Percentiles rank a stretch among this genome's conserved stretches.
phyloP scores from a whole-genome alignment of 164 flowering plant species.

The Amborella trichopoda region DNA sequence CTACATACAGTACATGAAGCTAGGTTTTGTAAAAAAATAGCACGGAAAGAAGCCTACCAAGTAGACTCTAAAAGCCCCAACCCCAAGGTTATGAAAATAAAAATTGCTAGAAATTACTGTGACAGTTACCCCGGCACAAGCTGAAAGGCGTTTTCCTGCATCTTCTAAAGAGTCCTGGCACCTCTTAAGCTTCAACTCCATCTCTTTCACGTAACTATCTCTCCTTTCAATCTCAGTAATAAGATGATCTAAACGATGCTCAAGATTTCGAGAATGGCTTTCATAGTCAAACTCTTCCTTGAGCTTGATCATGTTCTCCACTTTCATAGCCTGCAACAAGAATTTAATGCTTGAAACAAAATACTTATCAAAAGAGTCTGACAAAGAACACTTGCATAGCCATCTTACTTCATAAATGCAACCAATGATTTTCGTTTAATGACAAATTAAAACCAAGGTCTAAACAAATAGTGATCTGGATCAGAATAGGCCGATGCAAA shows the following conservation, averaged over 20 bases:
- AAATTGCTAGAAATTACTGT: not conserved
- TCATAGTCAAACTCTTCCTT: slow-evolving; percentile 93
- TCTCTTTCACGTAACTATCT: slow-evolving; percentile 33
- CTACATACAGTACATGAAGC: too few relatives aligned
- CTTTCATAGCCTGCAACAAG: slow-evolving; percentile 72
- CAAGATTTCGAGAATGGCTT: slow-evolving; percentile 73
- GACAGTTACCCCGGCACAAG: slow-evolving; percentile 61
- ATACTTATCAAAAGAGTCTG: too few relatives aligned
- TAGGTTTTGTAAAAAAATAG: too few relatives aligned
- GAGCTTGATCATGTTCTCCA: slow-evolving; percentile 64
- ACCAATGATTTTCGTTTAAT: too few relatives aligned
- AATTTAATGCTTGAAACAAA: too few relatives aligned
- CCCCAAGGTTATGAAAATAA: slow-evolving; percentile 1
- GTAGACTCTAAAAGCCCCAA: too few relatives aligned
- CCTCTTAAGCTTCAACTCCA: slow-evolving; percentile 38
- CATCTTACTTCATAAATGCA: too few relatives aligned
- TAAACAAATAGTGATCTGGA: too few relatives aligned
- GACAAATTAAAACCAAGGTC: too few relatives aligned
- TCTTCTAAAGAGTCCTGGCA: slow-evolving; percentile 38
- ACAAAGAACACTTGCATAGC: too few relatives aligned
- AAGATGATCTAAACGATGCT: slow-evolving; percentile 59
- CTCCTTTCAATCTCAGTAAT: slow-evolving; percentile 67
- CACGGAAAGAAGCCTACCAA: too few relatives aligned
- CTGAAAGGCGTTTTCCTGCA: slow-evolving; percentile 32
- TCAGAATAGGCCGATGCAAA: too few relatives aligned